Base-by-base conservation (phyloP, 2,329 filamentous ascomycete species). In the Chrysoporthe cubensis region DNA sequence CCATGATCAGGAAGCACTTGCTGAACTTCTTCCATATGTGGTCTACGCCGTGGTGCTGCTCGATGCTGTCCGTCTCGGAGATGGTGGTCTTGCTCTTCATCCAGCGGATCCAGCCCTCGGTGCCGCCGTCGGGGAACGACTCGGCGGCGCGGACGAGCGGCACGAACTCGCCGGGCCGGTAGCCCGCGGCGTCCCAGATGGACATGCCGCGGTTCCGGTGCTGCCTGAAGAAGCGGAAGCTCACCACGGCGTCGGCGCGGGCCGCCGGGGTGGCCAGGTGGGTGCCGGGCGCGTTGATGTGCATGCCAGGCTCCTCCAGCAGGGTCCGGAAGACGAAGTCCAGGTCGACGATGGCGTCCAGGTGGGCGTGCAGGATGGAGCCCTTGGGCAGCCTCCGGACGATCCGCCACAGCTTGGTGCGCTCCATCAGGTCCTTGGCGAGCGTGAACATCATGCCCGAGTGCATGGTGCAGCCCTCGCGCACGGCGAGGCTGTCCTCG, bases 371-470 rank as follows among this genome's bases (percentile, higher is more conserved):
- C 69, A 97, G 80, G 42, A 97, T 82, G 9, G 90, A 85, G 14
- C 95, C 96, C 78, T 98, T 98, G 40, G 95, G 95, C 91, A 98
- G 93, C 71, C 83, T 86, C 68, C 90, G 87, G 18, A 97, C 86
- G 73, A 97, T 96, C 71, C 88, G 85, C 93, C 93, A 98, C 34
- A 97, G 83, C 75, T 89, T 89, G 16, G 93, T 97, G 72, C 84
- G 84, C 79, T 97, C 93, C 88, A 97, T 96, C 48, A 88, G 88
- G n/a, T 89, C 87, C 78, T 94, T 95, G 73, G 93, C 93, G 46
- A 95, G 84, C 46, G 87, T 90, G 79, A 97, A 97, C 91, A 97
- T 96, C 91, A 97, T 97, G 13, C 94, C 94, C 0, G 93, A 93
- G 76, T 91, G 93, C 62, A 95, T 82, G 72, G 88, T 87, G 69